Evolutionary conservation across 257 asterid genomes (phyloP), one percentile per base, ranked within the genome.

Genomic region (Orobanche coerulescens): DNA sequence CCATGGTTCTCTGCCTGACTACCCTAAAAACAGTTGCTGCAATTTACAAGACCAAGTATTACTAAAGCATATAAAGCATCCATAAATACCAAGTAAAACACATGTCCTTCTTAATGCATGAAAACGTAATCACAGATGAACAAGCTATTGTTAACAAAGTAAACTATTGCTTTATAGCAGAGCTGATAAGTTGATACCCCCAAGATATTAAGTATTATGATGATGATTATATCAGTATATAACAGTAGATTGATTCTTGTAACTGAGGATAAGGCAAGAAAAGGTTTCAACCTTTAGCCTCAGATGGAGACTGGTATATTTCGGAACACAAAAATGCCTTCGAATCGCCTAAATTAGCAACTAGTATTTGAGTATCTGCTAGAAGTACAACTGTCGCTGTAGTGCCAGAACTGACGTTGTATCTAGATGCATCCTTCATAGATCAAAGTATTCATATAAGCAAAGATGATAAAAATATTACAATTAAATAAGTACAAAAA

Each of bases 291-390:
- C 98, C 98, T 88, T 82, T 84, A 62, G 94, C 93, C 82, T 86
- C 96, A 26, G 74, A 67, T 24, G 94, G 93, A 76, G 95, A 68
- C 69, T 86, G 94, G 64, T 77, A 79, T 57, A 73, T 78, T 78
- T 88, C 95, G 63, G 98, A 82, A 87, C 98, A 92, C 77, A 92
- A 53, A 75, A 92, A 82, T 48, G 97, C 97, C 83, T 92, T 92
- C 19, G 96, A 92, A 73, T 92, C 98, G 44, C 98, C 98, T 59
- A 92, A 42, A 73, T 92, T 84, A 51, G 96, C 98, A 69, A 88
- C 98, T 61, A 92, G 78, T 79, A 92, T 82, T 65, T 86, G 93
- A 75, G 68, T 66, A 61, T 84, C 93, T 54, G 95, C 97, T 34
- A 68, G 69, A 64, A 92, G 94, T 54, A 84, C 81, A 64, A 88